Conservation (phyloP, 2,329 filamentous ascomycete genomes). For the Neopestalotiopsis sp. region DNA sequence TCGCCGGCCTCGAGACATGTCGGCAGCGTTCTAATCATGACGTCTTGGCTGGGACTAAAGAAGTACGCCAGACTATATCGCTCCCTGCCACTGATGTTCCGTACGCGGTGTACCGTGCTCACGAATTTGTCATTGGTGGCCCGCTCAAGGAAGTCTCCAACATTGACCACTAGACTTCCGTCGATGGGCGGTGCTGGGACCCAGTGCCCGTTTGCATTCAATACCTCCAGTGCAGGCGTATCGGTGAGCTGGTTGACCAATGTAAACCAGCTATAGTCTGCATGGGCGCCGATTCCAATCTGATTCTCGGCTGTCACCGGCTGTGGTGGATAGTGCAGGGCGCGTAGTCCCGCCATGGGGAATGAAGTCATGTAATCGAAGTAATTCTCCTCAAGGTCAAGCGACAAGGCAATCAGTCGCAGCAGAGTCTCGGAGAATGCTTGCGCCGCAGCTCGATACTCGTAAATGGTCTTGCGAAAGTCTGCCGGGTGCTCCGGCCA, state of each 20-base stretch:
- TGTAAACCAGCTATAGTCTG: slow-evolving; percentile 52
- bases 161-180: slow-evolving; percentile 49
- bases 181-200: slow-evolving; percentile 46
- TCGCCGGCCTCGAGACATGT: slow-evolving; percentile 20
- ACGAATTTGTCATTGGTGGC: slow-evolving; percentile 48
- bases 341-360: slow-evolving; percentile 48
- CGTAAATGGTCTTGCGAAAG: slow-evolving; percentile 18
- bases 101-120: slow-evolving; percentile 51
- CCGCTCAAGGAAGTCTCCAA: slow-evolving; percentile 48
- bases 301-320: slow-evolving; percentile 24
- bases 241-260: slow-evolving; percentile 50
- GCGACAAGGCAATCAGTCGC: slow-evolving; percentile 28
- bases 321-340: slow-evolving; percentile 49
- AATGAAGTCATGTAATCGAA: slow-evolving; percentile 47
- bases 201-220: slow-evolving; percentile 46
- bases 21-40: slow-evolving; percentile 42
- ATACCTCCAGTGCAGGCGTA: slow-evolving; percentile 52
- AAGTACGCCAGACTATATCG: slow-evolving; percentile 53
- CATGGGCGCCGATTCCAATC: slow-evolving; percentile 44
- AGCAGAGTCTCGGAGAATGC: slow-evolving; percentile 23
- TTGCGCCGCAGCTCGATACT: slow-evolving; percentile 14
- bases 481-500: slow-evolving; percentile 16
- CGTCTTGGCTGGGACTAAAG: slow-evolving; percentile 50
- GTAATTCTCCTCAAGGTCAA: slow-evolving; percentile 33
- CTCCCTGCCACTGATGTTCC: slow-evolving; percentile 34